These are phyloP conservation scores for Annona cherimola DNA, from an alignment of 164 flowering plant species.

Conservation along the genomic window DNA sequence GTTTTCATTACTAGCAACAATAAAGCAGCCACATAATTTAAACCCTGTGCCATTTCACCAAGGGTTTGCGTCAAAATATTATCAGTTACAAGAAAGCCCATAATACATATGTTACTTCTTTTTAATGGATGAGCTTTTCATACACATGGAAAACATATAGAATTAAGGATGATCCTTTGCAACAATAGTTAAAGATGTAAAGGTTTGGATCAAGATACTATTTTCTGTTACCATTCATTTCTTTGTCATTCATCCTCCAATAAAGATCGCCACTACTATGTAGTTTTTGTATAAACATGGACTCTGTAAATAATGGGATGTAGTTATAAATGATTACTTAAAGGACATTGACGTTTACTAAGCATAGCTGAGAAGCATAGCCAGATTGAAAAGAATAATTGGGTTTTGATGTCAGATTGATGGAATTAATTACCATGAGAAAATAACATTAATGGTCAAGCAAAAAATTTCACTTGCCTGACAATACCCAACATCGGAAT, in stretches of 20 bases:
- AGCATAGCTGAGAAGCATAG: too few relatives aligned
- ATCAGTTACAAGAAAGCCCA: conserved; percentile 3
- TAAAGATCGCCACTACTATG: too few relatives aligned
- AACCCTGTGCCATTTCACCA: conserved; percentile 47
- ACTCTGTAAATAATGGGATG: too few relatives aligned
- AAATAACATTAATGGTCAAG: too few relatives aligned
- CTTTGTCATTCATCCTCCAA: too few relatives aligned
- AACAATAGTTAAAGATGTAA: too few relatives aligned
- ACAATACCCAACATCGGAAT: conserved; percentile 95
- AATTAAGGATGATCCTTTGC: too few relatives aligned
- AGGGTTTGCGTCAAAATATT: neutral
- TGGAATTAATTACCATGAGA: neutral
- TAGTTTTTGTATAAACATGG: too few relatives aligned
- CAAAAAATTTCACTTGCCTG: conserved; percentile 42
- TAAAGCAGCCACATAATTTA: conserved; percentile 92
- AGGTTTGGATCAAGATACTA: too few relatives aligned
- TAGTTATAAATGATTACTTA: too few relatives aligned
- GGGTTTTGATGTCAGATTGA: neutral
- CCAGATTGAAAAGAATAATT: neutral
- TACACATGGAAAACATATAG: neutral
- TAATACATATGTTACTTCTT: neutral
- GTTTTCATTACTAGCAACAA: conserved; percentile 95
- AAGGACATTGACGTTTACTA: too few relatives aligned
- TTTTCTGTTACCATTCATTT: too few relatives aligned
- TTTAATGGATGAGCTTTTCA: neutral